These are phyloP conservation scores for Aegilops tauschii DNA, from an alignment of 176 grass and related monocot species.

Conservation along the genomic window DNA sequence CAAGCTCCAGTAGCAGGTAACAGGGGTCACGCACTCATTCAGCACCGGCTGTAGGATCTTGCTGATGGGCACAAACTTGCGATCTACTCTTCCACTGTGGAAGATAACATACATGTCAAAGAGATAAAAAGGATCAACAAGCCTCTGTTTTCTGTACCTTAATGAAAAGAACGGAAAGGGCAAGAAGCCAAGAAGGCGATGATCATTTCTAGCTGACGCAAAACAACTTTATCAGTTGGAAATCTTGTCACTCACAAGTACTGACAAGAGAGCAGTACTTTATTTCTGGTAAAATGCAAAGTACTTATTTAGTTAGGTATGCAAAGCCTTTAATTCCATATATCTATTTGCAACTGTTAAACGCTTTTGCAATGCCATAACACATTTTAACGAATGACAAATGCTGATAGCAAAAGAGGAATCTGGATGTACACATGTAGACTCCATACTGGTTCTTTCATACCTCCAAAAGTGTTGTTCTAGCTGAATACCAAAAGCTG, in stretches of 20 bases:
- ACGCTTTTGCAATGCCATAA: background rate
- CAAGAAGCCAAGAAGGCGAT: background rate
- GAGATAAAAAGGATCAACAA: background rate
- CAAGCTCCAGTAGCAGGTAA: conserved; percentile 77
- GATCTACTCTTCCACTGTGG: conserved; percentile 44
- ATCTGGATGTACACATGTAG: background rate
- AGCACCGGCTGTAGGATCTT: conserved; percentile 66
- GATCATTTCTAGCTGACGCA: background rate
- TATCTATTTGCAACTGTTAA: background rate
- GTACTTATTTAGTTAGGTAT: background rate
- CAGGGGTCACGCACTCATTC: conserved; percentile 66
- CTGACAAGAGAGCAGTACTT: background rate
- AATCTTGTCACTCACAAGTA: background rate
- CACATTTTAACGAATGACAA: background rate
- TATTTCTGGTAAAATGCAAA: background rate
- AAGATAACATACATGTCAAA: background rate
- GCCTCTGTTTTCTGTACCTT: no score
- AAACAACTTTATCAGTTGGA: background rate
- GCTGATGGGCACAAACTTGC: conserved; percentile 53
- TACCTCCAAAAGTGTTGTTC: conserved; percentile 81
- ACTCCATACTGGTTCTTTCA: background rate
- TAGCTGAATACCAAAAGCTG: conserved; percentile 73
- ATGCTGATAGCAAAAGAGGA: background rate
- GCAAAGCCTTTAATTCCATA: conserved; percentile 5
- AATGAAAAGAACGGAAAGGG: background rate